phyloP scores from a whole-genome alignment of 2,329 filamentous ascomycete species.

The Penicillium sp. region DNA sequence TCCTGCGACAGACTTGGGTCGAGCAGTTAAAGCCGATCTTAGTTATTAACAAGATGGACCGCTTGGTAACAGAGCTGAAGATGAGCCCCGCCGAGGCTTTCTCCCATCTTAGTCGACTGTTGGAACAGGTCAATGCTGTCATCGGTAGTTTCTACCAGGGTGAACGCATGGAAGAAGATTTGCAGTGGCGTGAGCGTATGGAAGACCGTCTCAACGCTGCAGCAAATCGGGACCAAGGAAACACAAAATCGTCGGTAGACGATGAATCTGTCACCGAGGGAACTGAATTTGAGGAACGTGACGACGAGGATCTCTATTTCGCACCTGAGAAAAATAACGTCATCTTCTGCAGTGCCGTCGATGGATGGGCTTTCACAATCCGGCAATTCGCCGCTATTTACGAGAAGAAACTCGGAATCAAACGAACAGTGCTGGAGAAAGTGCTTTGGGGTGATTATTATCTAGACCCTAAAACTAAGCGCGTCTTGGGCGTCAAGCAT shows the following conservation, averaged over 20 bases:
- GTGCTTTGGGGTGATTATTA: conserved; percentile 97
- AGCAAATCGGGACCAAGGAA: conserved; percentile 59
- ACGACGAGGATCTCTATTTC: conserved; percentile 97
- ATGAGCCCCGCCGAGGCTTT: conserved; percentile 91
- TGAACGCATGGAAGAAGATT: conserved; percentile 96
- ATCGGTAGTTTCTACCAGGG: conserved; percentile 97
- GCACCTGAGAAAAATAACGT: conserved; percentile 98
- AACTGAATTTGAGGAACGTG: conserved; percentile 76
- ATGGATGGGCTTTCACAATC: conserved; percentile 98
- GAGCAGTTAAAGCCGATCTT: conserved; percentile 93
- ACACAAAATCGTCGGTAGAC: conserved; percentile 36
- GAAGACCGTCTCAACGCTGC: conserved; percentile 78
- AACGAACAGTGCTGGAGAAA: conserved; percentile 81
- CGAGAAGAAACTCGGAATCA: conserved; percentile 96
- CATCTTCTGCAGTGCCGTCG: conserved; percentile 95
- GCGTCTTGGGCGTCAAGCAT: conserved; percentile 85
- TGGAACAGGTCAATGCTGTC: conserved; percentile 96
- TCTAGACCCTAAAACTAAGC: conserved; percentile 93
- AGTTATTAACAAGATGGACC: conserved; percentile 98
- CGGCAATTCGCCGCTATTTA: conserved; percentile 91
- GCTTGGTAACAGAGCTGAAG: conserved; percentile 87
- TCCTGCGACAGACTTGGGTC: conserved; percentile 89
- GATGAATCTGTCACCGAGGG: conserved; percentile 51
- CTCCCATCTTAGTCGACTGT: conserved; percentile 78
- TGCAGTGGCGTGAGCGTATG: conserved; percentile 91